Percentiles rank a stretch among this genome's conserved stretches.
Conservation (phyloP, 352 stramenopile genomes). For the Aphanomyces invadans region DNA sequence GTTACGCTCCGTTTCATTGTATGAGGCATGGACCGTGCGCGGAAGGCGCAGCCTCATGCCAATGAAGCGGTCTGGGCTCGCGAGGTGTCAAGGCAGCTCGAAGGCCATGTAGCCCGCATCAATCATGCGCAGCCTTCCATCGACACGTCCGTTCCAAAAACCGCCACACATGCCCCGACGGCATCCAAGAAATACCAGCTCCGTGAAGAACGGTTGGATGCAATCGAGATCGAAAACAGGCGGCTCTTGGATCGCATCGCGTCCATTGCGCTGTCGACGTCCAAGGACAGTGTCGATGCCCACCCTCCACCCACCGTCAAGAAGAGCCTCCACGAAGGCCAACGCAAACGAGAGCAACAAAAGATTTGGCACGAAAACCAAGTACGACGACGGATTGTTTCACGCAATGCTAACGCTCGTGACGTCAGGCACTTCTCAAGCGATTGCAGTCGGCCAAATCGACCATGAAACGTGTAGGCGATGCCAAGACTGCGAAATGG, state of each 20-base stretch:
- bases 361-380: slow-evolving; percentile 75
- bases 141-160: slow-evolving; percentile 56
- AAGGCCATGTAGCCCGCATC: slow-evolving; percentile 54
- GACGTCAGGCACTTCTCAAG: slow-evolving; percentile 40
- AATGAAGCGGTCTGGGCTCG: slow-evolving; percentile 70
- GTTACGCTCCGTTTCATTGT: neutral
- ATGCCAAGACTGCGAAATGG: slow-evolving; percentile 65
- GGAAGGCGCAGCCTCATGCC: slow-evolving; percentile 66
- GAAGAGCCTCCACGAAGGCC: slow-evolving; percentile 37
- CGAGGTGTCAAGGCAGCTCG: slow-evolving; percentile 61
- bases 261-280: slow-evolving; percentile 23
- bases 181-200: slow-evolving; percentile 27
- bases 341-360: slow-evolving; percentile 56
- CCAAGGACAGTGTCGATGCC: slow-evolving; percentile 8
- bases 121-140: slow-evolving; percentile 68
- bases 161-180: neutral
- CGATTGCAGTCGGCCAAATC: slow-evolving; percentile 54
- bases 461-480: slow-evolving; percentile 57
- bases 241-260: slow-evolving; percentile 26
- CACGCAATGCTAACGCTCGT: neutral
- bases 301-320: neutral
- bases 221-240: slow-evolving; percentile 30
- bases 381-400: slow-evolving; percentile 24
- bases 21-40: slow-evolving; percentile 50
- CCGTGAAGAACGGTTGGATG: slow-evolving; percentile 25